Base-by-base conservation (phyloP, 2,329 filamentous ascomycete species). In the Hymenoscyphus occultus region DNA sequence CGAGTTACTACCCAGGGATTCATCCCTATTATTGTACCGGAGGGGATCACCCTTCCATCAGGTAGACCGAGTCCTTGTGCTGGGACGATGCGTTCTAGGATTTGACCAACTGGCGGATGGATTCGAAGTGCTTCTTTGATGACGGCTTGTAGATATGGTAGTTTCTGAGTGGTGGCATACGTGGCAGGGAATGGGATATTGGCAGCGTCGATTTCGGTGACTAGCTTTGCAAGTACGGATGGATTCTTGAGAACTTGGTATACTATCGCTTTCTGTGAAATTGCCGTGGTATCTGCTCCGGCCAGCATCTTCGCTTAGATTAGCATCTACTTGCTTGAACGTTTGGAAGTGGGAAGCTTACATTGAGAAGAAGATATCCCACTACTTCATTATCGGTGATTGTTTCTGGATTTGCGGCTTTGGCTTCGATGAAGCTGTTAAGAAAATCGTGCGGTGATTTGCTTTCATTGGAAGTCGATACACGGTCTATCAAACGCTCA, bases 61-160 rank as follows among this genome's bases (percentile, higher is more conserved):
- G 77, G 75, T 2, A 80, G 74, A 0, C 67, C 71, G 6, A 79
- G 70, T 0, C 81, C 79, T 5, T 70, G 73, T 0, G 69, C 56
- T 0, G 83, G 83, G 0, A 84, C 82, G 19, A 81, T 72, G 1
- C 84, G 81, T 70, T 85, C 81, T 16, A 86, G 76, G 3, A 79
- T 71, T 68, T 84, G 77, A 10, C 77, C 79, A 2, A 84, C 76
- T 1, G 76, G 78, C 0, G 83, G 82, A 67, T 84, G 81, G 12
- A 84, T 72, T 2, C 83, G 78, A 67, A 81, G 73, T 0, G 79
- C 76, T 69, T 87, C 84, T 16, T 78, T 79, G 39, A 86, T 77
- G 5, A 83, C 79, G 3, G 83, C 83, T 56, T 81, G 77, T 9
- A 86, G 78, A 70, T 84, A 82, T n/a, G 74, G 76, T 10, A 78